Evolutionary conservation across 2,329 filamentous ascomycete genomes (phyloP), one percentile per base, ranked within the genome.

Genomic region (Chaetomium strumarium): DNA sequence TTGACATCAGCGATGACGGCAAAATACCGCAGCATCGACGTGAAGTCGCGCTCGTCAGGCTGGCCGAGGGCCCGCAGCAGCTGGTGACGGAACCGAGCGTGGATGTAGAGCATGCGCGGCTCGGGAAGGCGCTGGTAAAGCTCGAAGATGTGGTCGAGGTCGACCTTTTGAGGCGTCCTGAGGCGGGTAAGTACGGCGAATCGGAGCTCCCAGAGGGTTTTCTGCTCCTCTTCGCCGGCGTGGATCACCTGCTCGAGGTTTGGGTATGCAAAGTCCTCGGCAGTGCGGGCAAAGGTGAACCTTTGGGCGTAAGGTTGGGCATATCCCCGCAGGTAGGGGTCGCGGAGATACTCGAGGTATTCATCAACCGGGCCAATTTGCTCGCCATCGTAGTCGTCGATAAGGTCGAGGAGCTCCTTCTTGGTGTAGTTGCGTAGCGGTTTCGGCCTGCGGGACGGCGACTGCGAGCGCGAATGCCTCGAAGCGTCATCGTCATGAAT

Each of bases 1-100:
- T 88, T 86, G 72, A 95, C 85, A 62, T 99, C 92, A 57, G 91
- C 84, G 16, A 97, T 76, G 20, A 96, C 73, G 5, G 84, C 82
- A 57, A 96, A 85, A 69, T 92, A 97, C 50, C 88, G 85, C 62
- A 88, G 74, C 86, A 90, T 95, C 43, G 82, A 77, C 57, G 70
- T 74, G 14, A 77, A 68, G 46, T 77, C 71, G 52, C 80, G 78
- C 37, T 76, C 75, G 46, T 79, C 74, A 9, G 82, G 79, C 42
- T 80, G 77, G 17, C 86, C 84, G 57, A 96, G 79, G 39, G 83
- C 79, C 50, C 79, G 81, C 48, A 95, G 72, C 17, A 95, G 72
- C 8, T 73, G 68, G 49, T 83, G 81, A 16, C 90, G 79, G 44
- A 82, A 70, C 12, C 68, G 64, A 55, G 72, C 70, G 9, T 72